A percentile compares a stretch with the other conserved stretches of the same genome.
These are phyloP conservation scores for Casaregolazyma lundiana DNA, from an alignment of 1,139 yeast species.

Conservation along the genomic window DNA sequence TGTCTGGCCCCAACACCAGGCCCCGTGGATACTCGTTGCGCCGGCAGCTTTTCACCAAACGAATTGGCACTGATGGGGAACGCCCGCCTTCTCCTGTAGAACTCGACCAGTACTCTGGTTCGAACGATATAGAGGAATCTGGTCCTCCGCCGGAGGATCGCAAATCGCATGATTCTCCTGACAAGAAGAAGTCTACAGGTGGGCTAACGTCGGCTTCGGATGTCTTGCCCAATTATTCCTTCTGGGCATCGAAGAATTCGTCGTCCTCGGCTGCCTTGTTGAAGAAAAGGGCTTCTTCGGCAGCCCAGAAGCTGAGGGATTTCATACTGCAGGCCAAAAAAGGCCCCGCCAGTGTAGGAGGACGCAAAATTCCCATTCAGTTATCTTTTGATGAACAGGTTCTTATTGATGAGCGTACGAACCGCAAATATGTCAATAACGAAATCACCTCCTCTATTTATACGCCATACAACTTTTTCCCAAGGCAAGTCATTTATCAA, in stretches of 20 bases:
- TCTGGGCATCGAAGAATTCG: slow-evolving; percentile 30
- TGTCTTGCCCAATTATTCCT: slow-evolving; percentile 24
- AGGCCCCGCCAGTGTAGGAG: slow-evolving; percentile 56
- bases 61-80: slow-evolving; percentile 19
- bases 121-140: background rate
- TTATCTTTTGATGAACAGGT: slow-evolving; percentile 27
- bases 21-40: slow-evolving; percentile 66
- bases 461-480: slow-evolving; percentile 73
- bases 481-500: slow-evolving; percentile 84
- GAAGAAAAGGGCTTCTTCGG: slow-evolving; percentile 11
- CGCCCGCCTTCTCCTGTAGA: slow-evolving; percentile 20
- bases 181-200: slow-evolving; percentile 8
- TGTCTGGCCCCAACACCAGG: background rate
- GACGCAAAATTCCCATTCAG: slow-evolving; percentile 68
- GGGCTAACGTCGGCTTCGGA: slow-evolving; percentile 18
- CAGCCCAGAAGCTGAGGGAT: slow-evolving; percentile 17
- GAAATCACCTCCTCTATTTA: slow-evolving; percentile 83
- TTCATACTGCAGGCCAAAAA: slow-evolving; percentile 42
- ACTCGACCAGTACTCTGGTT: slow-evolving; percentile 1
- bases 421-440: slow-evolving; percentile 62
- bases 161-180: slow-evolving; percentile 7
- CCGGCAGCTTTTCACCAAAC: slow-evolving; percentile 64
- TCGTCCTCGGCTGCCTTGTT: slow-evolving; percentile 15
- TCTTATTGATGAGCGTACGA: slow-evolving; percentile 62
- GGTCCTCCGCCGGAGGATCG: background rate